These are phyloP conservation scores for Avena sativa DNA, from an alignment of 176 grass and related monocot genomes.

Conservation along the genomic window DNA sequence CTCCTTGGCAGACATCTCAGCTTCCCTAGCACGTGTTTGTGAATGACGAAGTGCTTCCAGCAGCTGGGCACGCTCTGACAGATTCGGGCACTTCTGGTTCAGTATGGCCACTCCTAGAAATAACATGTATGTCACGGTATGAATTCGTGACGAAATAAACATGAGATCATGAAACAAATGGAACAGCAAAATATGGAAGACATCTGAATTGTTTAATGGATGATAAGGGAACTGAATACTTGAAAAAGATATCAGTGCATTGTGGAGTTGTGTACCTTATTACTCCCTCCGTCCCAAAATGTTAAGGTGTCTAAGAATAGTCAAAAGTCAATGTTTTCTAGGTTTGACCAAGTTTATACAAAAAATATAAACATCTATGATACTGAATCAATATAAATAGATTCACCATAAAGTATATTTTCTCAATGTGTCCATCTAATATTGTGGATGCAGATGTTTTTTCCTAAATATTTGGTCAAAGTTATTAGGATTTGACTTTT, in stretches of 20 bases:
- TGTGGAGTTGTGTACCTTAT: slow-evolving; percentile 5
- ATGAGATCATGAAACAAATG: slow-evolving; percentile 6
- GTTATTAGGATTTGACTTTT: no score
- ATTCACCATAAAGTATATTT: no score
- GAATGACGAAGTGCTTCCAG: slow-evolving; percentile 84
- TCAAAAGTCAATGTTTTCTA: no score
- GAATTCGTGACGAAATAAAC: slow-evolving; percentile 10
- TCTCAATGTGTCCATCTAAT: no score
- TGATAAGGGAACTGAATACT: background rate
- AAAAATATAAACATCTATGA: no score
- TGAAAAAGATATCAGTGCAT: background rate
- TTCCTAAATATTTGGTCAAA: no score
- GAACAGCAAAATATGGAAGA: background rate
- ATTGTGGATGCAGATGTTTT: no score
- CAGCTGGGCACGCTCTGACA: slow-evolving; percentile 46
- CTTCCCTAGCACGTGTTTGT: slow-evolving; percentile 86
- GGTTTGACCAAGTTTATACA: no score
- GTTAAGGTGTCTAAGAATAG: no score
- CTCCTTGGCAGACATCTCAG: slow-evolving; percentile 73
- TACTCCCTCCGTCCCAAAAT: background rate
- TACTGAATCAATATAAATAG: no score
- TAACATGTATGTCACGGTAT: slow-evolving; percentile 15
- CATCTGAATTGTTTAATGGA: background rate
- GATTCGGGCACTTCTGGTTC: slow-evolving; percentile 8
- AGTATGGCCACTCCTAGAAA: slow-evolving; percentile 18